These are phyloP conservation scores for Zymoseptoria crescenta DNA, from an alignment of 2,329 filamentous ascomycete genomes.

Conservation along the genomic window DNA sequence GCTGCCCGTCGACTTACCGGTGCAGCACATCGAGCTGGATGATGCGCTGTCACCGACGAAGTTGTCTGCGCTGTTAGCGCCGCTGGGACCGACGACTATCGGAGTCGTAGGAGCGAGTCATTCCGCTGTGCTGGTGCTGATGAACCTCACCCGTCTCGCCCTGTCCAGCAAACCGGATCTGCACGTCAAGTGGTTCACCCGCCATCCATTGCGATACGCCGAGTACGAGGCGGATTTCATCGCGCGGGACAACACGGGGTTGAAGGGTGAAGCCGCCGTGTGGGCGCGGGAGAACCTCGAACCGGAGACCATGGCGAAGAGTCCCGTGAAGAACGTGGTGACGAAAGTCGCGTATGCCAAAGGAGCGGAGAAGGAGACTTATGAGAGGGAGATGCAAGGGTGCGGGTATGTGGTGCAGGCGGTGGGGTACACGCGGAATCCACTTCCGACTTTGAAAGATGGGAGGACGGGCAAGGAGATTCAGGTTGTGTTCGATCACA, in stretches of 20 bases:
- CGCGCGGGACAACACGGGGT: constrained; percentile 55
- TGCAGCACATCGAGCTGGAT: constrained; percentile 47
- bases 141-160: constrained; percentile 51
- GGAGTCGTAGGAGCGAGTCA: constrained; percentile 57
- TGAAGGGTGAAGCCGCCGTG: constrained; percentile 53
- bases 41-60: constrained; percentile 47
- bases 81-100: constrained; percentile 36
- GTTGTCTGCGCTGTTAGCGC: constrained; percentile 35
- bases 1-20: constrained; percentile 36
- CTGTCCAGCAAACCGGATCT: constrained; percentile 45
- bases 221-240: constrained; percentile 57
- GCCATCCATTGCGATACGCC: constrained; percentile 54
- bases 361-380: constrained; percentile 43
- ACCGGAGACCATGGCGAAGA: constrained; percentile 39
- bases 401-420: constrained; percentile 52
- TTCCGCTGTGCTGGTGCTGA: constrained; percentile 54
- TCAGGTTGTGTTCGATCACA: constrained; percentile 39
- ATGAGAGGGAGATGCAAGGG: constrained; percentile 39
- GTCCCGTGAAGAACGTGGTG: constrained; percentile 39
- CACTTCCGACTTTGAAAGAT: constrained; percentile 40
- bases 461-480: constrained; percentile 27
- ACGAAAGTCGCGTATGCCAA: constrained; percentile 36
- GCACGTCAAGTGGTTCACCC: constrained; percentile 53
- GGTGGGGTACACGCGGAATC: constrained; percentile 49
- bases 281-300: constrained; percentile 55